Evolutionary conservation across 164 flowering plant species (phyloP).

Genomic region (Kalanchoe fedtschenkoi): DNA sequence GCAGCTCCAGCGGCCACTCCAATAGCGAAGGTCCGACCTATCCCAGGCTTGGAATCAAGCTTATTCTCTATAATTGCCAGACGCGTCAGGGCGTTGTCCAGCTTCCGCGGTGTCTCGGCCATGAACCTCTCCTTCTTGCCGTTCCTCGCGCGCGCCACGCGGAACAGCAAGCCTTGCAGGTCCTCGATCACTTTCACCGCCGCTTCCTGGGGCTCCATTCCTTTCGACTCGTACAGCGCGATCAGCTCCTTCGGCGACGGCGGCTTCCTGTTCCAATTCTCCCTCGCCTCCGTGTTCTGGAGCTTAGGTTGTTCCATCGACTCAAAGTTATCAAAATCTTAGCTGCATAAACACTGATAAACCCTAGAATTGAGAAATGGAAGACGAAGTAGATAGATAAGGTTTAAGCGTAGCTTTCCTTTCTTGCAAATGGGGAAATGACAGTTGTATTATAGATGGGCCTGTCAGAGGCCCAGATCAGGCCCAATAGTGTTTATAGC

Average conservation of each 20-base stretch:
- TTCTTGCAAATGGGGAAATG: too few relatives aligned
- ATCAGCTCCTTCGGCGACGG: conserved; percentile 59
- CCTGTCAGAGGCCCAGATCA: too few relatives aligned
- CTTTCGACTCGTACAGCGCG: conserved; percentile 58
- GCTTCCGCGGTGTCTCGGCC: conserved; percentile 34
- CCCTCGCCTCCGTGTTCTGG: not conserved
- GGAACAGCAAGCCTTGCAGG: conserved; percentile 42
- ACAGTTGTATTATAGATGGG: too few relatives aligned
- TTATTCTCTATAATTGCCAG: conserved; percentile 54
- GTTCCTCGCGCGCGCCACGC: conserved; percentile 24
- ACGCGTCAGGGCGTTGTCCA: conserved; percentile 40
- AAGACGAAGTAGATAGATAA: too few relatives aligned
- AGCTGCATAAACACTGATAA: not conserved
- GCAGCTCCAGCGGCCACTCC: conserved; percentile 55
- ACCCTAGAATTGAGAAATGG: not conserved
- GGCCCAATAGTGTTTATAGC: too few relatives aligned
- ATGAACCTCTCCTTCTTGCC: conserved; percentile 29
- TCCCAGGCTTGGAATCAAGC: conserved; percentile 68
- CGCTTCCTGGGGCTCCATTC: conserved; percentile 51
- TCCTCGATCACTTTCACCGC: conserved; percentile 65
- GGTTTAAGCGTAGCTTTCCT: too few relatives aligned
- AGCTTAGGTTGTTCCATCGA: not conserved
- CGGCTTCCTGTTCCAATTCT: conserved; percentile 13
- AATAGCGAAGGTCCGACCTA: conserved; percentile 31
- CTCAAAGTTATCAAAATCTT: too few relatives aligned